Evolutionary conservation across 352 stramenopile genomes (phyloP), one percentile per base, ranked within the genome.

Genomic region (Elongisporangium senticosum): DNA sequence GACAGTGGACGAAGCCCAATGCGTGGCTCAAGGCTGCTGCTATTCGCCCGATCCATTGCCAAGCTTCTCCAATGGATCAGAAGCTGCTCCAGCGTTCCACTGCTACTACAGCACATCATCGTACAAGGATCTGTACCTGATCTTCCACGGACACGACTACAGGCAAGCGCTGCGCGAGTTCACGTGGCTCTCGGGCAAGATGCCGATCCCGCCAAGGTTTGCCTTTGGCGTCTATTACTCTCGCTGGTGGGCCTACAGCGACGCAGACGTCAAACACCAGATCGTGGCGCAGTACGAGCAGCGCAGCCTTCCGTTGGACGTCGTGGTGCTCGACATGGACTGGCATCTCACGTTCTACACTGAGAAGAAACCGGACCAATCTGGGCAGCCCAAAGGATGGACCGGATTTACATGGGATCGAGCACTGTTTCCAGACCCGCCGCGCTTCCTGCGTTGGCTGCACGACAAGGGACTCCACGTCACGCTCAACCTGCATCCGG

Each of bases 251-350:
- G 67, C 72, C 28, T 82, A 77, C 49, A 72, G 71, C 43, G 68
- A 74, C 37, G 50, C 61, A 0, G 72, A 81, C 15, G 33, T 83
- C 19, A 54, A 77, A 17, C 17, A 61, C 13, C 40, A 71, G 23
- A 68, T 85, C 22, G 57, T 76, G 11, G 57, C 28, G 7, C 54
- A 74, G 37, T 86, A 83, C 56, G 51, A 58, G 26, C 53, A 58
- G 13, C 59, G 61, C 20, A 51, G 47, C 4, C 49, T 86, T 20
- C 76, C 76, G 4, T 59, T 86, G 13, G 76, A 86, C 39, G 68
- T 86, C 19, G 23, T 87, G 10, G 74, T 86, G 15, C 62, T 86
- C 20, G 76, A 86, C 59, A 86, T 86, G 76, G 82, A 86, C 53
- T 86, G 74, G 70, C 76, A 86, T 50, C 48, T 75, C 28, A 75